These are phyloP conservation scores for Melanomma pulvis-pyrius DNA, from an alignment of 495 filamentous ascomycete species.

Conservation along the genomic window DNA sequence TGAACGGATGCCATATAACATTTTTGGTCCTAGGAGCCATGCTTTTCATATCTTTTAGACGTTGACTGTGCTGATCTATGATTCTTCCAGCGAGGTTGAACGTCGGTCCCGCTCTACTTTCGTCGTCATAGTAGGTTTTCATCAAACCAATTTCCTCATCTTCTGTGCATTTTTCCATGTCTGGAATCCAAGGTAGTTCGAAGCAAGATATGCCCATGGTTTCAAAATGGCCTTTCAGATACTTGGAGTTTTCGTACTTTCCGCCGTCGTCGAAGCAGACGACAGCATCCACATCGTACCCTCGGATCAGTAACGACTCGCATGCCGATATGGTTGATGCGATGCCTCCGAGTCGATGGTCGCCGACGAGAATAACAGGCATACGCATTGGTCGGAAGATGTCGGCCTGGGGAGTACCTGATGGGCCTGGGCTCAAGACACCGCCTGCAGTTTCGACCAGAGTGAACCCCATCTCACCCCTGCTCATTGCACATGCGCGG, in stretches of 20 bases:
- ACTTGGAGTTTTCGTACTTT: slow-evolving; percentile 68
- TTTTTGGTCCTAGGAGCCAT: slow-evolving; percentile 61
- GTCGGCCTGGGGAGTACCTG: slow-evolving; percentile 74
- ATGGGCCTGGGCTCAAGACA: slow-evolving; percentile 71
- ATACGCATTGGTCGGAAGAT: slow-evolving; percentile 70
- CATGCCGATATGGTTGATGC: slow-evolving; percentile 73
- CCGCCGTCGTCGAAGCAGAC: slow-evolving; percentile 63
- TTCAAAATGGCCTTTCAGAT: slow-evolving; percentile 64
- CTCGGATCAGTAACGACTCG: slow-evolving; percentile 70
- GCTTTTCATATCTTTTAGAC: slow-evolving; percentile 58
- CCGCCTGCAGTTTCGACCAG: slow-evolving; percentile 79
- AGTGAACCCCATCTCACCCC: slow-evolving; percentile 43
- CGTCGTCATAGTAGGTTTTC: slow-evolving; percentile 61
- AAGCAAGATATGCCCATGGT: slow-evolving; percentile 49
- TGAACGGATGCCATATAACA: slow-evolving; percentile 80
- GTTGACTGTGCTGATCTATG: slow-evolving; percentile 47
- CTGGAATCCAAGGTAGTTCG: slow-evolving; percentile 22
- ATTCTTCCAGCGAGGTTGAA: slow-evolving; percentile 44
- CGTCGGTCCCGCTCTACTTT: slow-evolving; percentile 40
- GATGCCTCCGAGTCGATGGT: slow-evolving; percentile 73
- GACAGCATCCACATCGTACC: slow-evolving; percentile 71
- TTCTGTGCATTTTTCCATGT: slow-evolving; percentile 4
- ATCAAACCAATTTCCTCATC: slow-evolving; percentile 56
- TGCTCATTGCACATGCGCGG: slow-evolving; percentile 34
- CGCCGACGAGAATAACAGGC: slow-evolving; percentile 72